A percentile compares a stretch with the other conserved stretches of the same genome.
Evolutionary conservation across 2,329 filamentous ascomycete genomes (phyloP).

Genomic region (Aspergillus bombycis): DNA sequence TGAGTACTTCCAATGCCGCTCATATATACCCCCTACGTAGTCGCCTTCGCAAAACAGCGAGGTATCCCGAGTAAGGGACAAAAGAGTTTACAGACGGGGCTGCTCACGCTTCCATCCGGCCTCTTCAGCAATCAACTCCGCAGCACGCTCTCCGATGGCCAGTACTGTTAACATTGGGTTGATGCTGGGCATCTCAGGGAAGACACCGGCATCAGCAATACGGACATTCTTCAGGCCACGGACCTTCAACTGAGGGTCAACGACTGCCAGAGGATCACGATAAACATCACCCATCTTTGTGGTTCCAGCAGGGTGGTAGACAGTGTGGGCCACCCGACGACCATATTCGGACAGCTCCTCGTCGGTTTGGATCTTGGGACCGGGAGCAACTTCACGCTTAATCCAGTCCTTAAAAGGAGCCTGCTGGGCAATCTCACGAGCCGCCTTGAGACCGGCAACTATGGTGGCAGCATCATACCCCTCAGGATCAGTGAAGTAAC

Average conservation of each 20-base stretch:
- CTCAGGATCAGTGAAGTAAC: conserved; percentile 85
- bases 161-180: conserved; percentile 92
- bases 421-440: conserved; percentile 75
- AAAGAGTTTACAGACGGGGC: conserved; percentile 36
- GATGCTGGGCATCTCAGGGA: conserved; percentile 82
- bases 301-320: conserved; percentile 87
- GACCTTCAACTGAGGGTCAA: conserved; percentile 74
- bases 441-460: conserved; percentile 74
- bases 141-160: conserved; percentile 78
- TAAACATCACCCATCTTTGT: conserved; percentile 83
- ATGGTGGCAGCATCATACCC: conserved; percentile 83
- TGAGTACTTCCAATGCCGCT: not conserved
- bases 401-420: conserved; percentile 81
- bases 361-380: conserved; percentile 72
- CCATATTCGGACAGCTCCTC: conserved; percentile 83
- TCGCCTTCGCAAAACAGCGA: not conserved
- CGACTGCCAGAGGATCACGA: conserved; percentile 73
- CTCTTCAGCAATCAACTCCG: conserved; percentile 79
- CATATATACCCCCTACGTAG: not conserved
- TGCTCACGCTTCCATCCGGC: conserved; percentile 66
- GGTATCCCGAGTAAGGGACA: not conserved
- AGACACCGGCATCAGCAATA: conserved; percentile 84
- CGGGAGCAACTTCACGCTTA: conserved; percentile 79
- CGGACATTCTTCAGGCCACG: conserved; percentile 72
- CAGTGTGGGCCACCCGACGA: conserved; percentile 78